These are phyloP conservation scores for Bipolaris zeicola DNA, from an alignment of 2,329 filamentous ascomycete species.

Conservation along the genomic window DNA sequence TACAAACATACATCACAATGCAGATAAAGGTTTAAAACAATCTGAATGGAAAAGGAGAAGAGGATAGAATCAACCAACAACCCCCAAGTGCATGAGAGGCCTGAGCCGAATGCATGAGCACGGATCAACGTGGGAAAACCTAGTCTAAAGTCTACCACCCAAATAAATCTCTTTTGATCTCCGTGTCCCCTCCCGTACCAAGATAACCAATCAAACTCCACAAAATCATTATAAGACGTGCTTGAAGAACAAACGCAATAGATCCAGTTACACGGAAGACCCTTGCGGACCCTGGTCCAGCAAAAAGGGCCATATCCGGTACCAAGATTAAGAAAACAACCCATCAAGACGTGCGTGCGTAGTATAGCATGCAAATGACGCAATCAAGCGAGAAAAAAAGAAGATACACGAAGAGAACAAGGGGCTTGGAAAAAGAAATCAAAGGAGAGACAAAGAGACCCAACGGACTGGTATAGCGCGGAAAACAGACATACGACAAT, in stretches of 20 bases:
- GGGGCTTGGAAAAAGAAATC: not conserved
- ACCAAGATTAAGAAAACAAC: not conserved
- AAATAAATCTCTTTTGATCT: not conserved
- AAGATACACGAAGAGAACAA: constrained; percentile 8
- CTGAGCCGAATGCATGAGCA: not conserved
- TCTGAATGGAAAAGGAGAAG: not conserved
- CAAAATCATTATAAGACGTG: not conserved
- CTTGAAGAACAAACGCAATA: not conserved
- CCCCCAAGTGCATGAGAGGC: not conserved
- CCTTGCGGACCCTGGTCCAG: not conserved
- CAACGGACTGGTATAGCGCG: constrained; percentile 11
- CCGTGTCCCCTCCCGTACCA: not conserved
- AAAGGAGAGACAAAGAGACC: not conserved
- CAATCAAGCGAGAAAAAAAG: not conserved
- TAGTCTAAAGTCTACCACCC: not conserved
- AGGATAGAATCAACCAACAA: not conserved
- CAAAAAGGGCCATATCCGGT: not conserved
- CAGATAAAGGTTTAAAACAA: not conserved
- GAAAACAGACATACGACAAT: not conserved
- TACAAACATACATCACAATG: not conserved
- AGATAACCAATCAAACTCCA: not conserved
- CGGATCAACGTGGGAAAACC: not conserved
- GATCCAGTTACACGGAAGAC: not conserved
- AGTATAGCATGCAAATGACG: not conserved
- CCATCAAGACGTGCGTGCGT: not conserved